Percentiles rank a stretch among this genome's conserved stretches.
Evolutionary conservation across 2,329 filamentous ascomycete genomes (phyloP).

Genomic region (Pezicula neosporulosa): DNA sequence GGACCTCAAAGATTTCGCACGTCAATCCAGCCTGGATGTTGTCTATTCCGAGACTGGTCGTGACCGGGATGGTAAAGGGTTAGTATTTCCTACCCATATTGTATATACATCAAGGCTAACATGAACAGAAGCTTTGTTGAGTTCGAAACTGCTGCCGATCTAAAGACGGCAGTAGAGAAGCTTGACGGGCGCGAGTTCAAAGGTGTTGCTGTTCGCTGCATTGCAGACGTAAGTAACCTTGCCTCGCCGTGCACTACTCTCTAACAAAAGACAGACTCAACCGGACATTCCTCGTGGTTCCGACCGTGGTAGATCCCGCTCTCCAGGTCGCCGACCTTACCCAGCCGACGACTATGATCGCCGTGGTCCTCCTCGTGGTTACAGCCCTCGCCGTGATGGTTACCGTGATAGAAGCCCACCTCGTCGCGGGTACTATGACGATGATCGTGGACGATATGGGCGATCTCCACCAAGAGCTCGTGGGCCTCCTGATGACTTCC

Average conservation of each 20-base stretch:
- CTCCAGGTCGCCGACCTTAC: slow-evolving; percentile 65
- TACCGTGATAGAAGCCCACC: slow-evolving; percentile 86
- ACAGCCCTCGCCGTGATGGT: slow-evolving; percentile 78
- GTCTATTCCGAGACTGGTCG: slow-evolving; percentile 96
- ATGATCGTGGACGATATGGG: slow-evolving; percentile 73
- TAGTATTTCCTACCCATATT: slow-evolving; percentile 34
- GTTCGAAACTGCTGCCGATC: slow-evolving; percentile 87
- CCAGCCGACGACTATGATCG: slow-evolving; percentile 79
- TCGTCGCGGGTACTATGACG: slow-evolving; percentile 83
- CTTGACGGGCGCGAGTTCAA: slow-evolving; percentile 93
- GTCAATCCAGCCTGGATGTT: slow-evolving; percentile 93
- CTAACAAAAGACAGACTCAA: slow-evolving; percentile 57
- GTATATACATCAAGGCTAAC: slow-evolving; percentile 11
- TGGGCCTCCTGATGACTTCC: slow-evolving; percentile 74
- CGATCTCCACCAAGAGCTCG: slow-evolving; percentile 75
- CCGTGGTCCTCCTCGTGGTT: slow-evolving; percentile 75
- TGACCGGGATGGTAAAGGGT: slow-evolving; percentile 91
- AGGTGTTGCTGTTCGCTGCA: slow-evolving; percentile 78
- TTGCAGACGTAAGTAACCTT: slow-evolving; percentile 69
- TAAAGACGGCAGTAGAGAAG: slow-evolving; percentile 91
- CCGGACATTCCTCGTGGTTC: slow-evolving; percentile 61
- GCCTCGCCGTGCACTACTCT: slow-evolving; percentile 17
- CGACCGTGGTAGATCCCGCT: slow-evolving; percentile 74
- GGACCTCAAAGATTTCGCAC: slow-evolving; percentile 99
- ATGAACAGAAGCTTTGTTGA: slow-evolving; percentile 76